Percentiles rank a stretch among this genome's conserved stretches.
Conservation (phyloP, 768 basidiomycete genomes). For the Leccinum subgranulosum region DNA sequence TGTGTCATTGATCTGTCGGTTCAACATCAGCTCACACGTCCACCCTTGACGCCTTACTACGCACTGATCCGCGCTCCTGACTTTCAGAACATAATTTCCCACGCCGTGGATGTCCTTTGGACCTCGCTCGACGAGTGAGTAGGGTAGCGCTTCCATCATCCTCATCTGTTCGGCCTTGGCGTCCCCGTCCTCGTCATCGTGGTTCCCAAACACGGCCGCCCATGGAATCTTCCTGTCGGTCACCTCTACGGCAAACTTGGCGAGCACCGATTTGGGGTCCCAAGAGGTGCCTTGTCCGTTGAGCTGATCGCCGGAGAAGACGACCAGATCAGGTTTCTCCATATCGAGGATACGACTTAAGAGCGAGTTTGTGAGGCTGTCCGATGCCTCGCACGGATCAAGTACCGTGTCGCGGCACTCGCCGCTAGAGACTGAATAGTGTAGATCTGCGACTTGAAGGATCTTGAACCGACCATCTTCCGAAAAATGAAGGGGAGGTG, state of each 20-base stretch:
- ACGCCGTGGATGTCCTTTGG: conserved; percentile 84
- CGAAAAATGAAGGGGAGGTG: conserved; percentile 81
- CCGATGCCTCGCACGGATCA: conserved; percentile 56
- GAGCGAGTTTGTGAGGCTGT: conserved; percentile 75
- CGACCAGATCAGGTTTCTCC: conserved; percentile 87
- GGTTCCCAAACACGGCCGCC: conserved; percentile 93
- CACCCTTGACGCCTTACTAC: conserved; percentile 38
- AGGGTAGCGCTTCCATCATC: conserved; percentile 77
- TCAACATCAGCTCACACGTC: conserved; percentile 5
- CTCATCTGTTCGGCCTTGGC: conserved; percentile 62
- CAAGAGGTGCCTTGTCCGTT: conserved; percentile 90
- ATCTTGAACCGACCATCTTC: conserved; percentile 83
- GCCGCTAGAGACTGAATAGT: conserved; percentile 82
- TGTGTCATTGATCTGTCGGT: conserved; percentile 75
- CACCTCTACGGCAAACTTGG: conserved; percentile 81
- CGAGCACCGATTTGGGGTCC: conserved; percentile 83
- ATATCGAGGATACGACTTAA: conserved; percentile 66
- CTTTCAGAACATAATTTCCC: conserved; percentile 88
- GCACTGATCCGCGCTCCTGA: conserved; percentile 80
- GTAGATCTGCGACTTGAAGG: conserved; percentile 89
- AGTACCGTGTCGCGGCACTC: conserved; percentile 68
- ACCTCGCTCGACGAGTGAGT: conserved; percentile 77
- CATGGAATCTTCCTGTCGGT: conserved; percentile 79
- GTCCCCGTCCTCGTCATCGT: conserved; percentile 76
- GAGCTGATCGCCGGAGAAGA: conserved; percentile 91